Evolutionary conservation across 2,329 filamentous ascomycete genomes (phyloP), one percentile per base, ranked within the genome.

Genomic region (Colletotrichum incanum): DNA sequence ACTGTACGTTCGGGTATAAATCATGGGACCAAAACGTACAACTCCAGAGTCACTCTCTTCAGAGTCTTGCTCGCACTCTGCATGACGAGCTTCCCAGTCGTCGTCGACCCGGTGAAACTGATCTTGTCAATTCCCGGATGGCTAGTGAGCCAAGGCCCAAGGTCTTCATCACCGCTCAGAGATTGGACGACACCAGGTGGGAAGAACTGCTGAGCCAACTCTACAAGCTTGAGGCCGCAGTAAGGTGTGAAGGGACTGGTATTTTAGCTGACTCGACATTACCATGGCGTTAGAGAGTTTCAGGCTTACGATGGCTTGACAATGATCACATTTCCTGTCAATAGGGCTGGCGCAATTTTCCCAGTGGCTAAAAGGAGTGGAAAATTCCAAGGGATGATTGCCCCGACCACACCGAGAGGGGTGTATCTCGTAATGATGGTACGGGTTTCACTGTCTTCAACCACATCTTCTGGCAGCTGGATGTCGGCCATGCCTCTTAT

Each of bases 121-220:
- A 92, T 87, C 83, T 91, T 92, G 67, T 86, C 84, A 64, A 92
- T 86, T n/a, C 84, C 87, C 0, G 89, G 88, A 75, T 92, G 90
- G 20, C 77, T 79, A 0, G 88, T 91, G 59, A 92, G 78, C 84
- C 84, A 85, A 0, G 87, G 88, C 4, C 91, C 91, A 7, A 93
- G 85, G 52, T 84, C 82, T 74, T 92, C 90, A 63, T 89, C 89
- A 8, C 90, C 91, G 63, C 87, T 87, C 2, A 93, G 79, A 0
- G 84, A 87, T 76, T 92, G 90, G 1, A 92, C 77, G n/a, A 93
- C 88, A 49, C 91, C 91, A 0, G 88, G 86, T 2, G 89, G 89
- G 79, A 92, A 89, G 80, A 91, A 82, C 28, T 85, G 78, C 68
- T 88, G 84, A 0, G 85, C 88, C 2, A 93, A 78, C 78, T 92